Evolutionary conservation across 257 asterid species (phyloP).

Genomic region (Euphrasia confusa): DNA sequence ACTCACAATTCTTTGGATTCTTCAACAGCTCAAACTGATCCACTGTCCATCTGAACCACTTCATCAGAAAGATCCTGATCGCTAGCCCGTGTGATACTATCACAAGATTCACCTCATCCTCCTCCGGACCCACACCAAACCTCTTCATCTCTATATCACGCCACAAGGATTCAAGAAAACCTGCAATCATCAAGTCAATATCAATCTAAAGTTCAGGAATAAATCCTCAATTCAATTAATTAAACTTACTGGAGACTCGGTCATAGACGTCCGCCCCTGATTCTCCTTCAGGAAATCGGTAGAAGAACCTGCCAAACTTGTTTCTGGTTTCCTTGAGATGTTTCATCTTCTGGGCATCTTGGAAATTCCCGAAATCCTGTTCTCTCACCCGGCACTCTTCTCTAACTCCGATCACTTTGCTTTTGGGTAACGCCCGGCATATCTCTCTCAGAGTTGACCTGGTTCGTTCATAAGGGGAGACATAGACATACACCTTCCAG

Average conservation of each 20-base stretch:
- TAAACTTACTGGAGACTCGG: not conserved
- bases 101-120: slow-evolving; percentile 31
- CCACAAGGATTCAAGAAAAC: slow-evolving; percentile 36
- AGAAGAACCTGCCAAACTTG: slow-evolving; percentile 65
- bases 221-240: not conserved
- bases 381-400: slow-evolving; percentile 71
- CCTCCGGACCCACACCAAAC: slow-evolving; percentile 1
- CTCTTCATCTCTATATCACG: slow-evolving; percentile 41
- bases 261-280: not conserved
- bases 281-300: slow-evolving; percentile 3
- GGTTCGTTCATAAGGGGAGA: slow-evolving; percentile 59
- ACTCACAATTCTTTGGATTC: slow-evolving; percentile 28
- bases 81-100: slow-evolving; percentile 40
- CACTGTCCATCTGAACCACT: slow-evolving; percentile 38
- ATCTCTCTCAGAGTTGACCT: slow-evolving; percentile 59
- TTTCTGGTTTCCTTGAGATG: slow-evolving; percentile 50
- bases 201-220: not conserved
- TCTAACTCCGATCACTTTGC: slow-evolving; percentile 46
- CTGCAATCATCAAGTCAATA: slow-evolving; percentile 13
- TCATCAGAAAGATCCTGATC: slow-evolving; percentile 30
- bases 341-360: slow-evolving; percentile 51
- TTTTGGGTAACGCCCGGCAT: slow-evolving; percentile 41
- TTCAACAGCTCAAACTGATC: slow-evolving; percentile 29
- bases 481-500: slow-evolving; percentile 61
- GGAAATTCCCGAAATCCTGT: slow-evolving; percentile 75